Conservation (phyloP, 768 basidiomycete species). For the Tylopilus sp. region DNA sequence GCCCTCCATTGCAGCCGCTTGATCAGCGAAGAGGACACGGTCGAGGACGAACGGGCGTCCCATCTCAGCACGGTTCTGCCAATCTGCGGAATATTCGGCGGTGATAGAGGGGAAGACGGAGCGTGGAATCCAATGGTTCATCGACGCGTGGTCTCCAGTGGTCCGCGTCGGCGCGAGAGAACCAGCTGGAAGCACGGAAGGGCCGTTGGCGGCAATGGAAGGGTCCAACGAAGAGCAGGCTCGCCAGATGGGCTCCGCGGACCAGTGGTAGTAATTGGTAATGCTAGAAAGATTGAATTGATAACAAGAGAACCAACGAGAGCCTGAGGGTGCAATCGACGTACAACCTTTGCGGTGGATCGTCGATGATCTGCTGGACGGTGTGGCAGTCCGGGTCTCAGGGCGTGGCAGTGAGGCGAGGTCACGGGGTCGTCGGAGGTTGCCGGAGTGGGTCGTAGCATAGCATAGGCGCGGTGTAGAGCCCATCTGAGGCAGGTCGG, state of each 20-base stretch:
- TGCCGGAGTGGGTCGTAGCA: too few species aligned
- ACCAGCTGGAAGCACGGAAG: slow-evolving; percentile 70
- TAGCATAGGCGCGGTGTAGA: too few species aligned
- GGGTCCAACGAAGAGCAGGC: slow-evolving; percentile 83
- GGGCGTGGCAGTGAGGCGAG: too few species aligned
- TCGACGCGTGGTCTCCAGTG: slow-evolving; percentile 88
- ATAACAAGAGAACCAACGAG: too few species aligned
- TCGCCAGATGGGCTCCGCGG: slow-evolving; percentile 90
- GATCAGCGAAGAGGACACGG: slow-evolving; percentile 84
- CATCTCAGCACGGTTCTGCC: slow-evolving; percentile 73
- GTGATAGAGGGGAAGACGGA: slow-evolving; percentile 76
- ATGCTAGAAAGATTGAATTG: slow-evolving; percentile 63
- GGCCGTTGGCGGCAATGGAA: slow-evolving; percentile 59
- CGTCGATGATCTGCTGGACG: slow-evolving; percentile 80
- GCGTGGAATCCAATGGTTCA: slow-evolving; percentile 87
- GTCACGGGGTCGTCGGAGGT: too few species aligned
- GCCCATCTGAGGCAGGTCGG: too few species aligned
- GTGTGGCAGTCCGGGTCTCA: too few species aligned
- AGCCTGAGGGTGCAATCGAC: too few species aligned
- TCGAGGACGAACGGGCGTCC: slow-evolving; percentile 75
- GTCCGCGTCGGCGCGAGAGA: slow-evolving; percentile 66
- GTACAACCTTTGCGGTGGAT: slow-evolving; percentile 83
- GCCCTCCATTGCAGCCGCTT: slow-evolving; percentile 78
- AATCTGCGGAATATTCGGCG: slow-evolving; percentile 81
- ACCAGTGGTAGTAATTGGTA: slow-evolving; percentile 93